A percentile compares a stretch with the other conserved stretches of the same genome.
Conservation (phyloP, 208 protist genomes). For the Crithidia brevicula region DNA sequence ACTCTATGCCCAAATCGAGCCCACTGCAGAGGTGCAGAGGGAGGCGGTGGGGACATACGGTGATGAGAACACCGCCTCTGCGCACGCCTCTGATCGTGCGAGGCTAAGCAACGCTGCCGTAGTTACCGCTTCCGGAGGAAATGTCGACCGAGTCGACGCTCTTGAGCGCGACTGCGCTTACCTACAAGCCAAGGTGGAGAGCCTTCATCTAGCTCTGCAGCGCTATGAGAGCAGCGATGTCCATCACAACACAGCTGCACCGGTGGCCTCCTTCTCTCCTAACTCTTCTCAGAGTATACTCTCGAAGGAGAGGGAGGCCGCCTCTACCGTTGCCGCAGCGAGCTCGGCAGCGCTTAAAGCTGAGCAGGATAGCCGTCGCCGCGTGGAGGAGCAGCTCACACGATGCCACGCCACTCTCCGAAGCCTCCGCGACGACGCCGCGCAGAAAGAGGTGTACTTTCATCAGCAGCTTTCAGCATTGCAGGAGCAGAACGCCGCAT, state of each 20-base stretch:
- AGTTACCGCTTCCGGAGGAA: not conserved
- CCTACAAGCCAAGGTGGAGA: constrained; percentile 3
- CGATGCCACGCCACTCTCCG: constrained; percentile 9
- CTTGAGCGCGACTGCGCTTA: constrained; percentile 19
- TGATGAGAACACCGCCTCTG: too few species aligned
- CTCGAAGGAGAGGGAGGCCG: too few species aligned
- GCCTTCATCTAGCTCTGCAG: constrained; percentile 5
- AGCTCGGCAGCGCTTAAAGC: not conserved
- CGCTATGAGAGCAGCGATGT: not conserved
- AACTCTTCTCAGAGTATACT: too few species aligned
- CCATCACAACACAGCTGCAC: too few species aligned
- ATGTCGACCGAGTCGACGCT: not conserved
- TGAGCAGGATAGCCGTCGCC: not conserved
- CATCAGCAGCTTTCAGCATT: constrained; percentile 11
- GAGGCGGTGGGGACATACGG: too few species aligned
- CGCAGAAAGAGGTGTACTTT: constrained; percentile 3
- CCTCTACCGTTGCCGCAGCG: not conserved
- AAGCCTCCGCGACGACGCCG: constrained; percentile 1
- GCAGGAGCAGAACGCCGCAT: constrained; percentile 32
- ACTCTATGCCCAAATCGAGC: constrained; percentile 1
- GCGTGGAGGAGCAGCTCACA: constrained; percentile 27
- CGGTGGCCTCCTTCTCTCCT: too few species aligned
- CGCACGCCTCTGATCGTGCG: too few species aligned
- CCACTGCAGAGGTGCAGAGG: too few species aligned
- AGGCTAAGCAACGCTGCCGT: not conserved